Evolutionary conservation across 805 yeast species (phyloP).

Genomic region (Metschnikowia corniflorae): DNA sequence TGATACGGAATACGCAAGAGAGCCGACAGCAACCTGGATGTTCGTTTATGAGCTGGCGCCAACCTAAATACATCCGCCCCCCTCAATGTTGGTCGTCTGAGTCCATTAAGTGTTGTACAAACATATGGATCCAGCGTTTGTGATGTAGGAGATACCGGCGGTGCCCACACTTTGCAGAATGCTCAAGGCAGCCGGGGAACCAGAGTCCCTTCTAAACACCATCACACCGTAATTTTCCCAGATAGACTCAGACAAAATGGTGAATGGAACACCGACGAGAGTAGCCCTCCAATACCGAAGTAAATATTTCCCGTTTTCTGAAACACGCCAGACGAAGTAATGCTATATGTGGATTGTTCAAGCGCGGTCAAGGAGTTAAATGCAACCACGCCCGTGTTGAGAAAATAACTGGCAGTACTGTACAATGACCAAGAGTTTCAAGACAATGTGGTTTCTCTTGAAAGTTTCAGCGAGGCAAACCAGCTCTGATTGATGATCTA

Average conservation of each 20-base stretch:
- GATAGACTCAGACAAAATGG: not conserved
- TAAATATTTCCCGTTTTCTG: slow-evolving; percentile 24
- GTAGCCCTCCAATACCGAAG: slow-evolving; percentile 21
- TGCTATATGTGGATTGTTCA: slow-evolving; percentile 17
- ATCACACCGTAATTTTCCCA: slow-evolving; percentile 12
- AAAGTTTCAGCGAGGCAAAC: no score
- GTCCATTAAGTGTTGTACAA: slow-evolving; percentile 21
- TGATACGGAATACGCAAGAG: slow-evolving; percentile 1
- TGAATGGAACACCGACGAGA: slow-evolving; percentile 3
- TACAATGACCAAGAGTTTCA: no score
- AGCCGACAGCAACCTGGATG: slow-evolving; percentile 3
- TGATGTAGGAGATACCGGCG: slow-evolving; percentile 9
- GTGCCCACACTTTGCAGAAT: not conserved
- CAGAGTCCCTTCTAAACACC: slow-evolving; percentile 6
- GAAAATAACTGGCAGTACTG: slow-evolving; percentile 12
- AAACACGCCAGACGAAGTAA: slow-evolving; percentile 17
- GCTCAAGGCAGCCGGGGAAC: not conserved
- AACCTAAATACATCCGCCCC: slow-evolving; percentile 24
- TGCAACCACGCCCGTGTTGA: slow-evolving; percentile 19
- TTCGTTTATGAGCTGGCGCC: not conserved
- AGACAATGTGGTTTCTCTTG: no score
- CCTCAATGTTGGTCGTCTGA: slow-evolving; percentile 21
- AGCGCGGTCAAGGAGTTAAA: slow-evolving; percentile 22
- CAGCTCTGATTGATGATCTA: no score
- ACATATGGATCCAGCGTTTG: slow-evolving; percentile 28